phyloP scores from a whole-genome alignment of 176 grass and related monocot species.

The Neostapfia colusana region DNA sequence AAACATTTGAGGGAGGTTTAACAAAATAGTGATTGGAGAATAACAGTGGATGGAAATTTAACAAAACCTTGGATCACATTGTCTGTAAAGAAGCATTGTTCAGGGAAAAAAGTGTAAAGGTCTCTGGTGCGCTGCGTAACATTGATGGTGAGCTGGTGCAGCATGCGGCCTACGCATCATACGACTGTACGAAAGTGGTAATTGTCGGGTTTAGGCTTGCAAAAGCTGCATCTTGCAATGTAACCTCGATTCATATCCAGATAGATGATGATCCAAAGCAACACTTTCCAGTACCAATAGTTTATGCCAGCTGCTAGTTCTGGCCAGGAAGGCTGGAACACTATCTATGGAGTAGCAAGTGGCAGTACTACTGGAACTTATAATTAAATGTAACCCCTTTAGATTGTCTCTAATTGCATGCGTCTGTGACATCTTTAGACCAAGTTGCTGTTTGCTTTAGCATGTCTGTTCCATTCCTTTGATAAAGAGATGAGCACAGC shows the following conservation, averaged over 20 bases:
- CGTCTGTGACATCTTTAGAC: constrained; percentile 32
- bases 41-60: no score
- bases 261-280: constrained; percentile 42
- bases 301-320: neutral
- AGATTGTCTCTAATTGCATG: constrained; percentile 35
- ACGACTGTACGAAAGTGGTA: constrained; percentile 18
- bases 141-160: constrained; percentile 32
- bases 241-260: constrained; percentile 33
- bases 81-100: neutral
- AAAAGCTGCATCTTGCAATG: constrained; percentile 27
- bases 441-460: constrained; percentile 37
- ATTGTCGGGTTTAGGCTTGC: constrained; percentile 32
- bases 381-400: constrained; percentile 24
- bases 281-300: constrained; percentile 27
- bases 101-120: neutral
- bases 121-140: neutral
- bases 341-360: constrained; percentile 17
- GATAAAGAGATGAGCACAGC: constrained; percentile 24
- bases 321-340: neutral
- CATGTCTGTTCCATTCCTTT: constrained; percentile 26
- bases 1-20: no score
- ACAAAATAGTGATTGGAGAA: no score
- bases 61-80: neutral
- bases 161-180: constrained; percentile 26
- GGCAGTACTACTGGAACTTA: neutral